Evolutionary conservation across 805 yeast genomes (phyloP).

Genomic region (Cyberlindnera nakhonratchasimensis): DNA sequence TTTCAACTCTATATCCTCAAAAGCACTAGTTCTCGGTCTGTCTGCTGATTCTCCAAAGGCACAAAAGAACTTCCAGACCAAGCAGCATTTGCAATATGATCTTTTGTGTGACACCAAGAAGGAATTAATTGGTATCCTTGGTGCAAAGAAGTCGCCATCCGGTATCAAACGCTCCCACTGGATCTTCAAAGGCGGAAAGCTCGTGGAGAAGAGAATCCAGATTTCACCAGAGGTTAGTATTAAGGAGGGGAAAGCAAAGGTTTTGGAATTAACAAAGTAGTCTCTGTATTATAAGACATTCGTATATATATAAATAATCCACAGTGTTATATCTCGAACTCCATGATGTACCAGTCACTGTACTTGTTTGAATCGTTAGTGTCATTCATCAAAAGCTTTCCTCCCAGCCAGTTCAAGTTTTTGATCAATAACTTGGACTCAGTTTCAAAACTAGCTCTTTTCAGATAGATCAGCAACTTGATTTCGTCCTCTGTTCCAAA

Average conservation of each 20-base stretch:
- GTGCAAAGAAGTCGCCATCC: conserved; percentile 75
- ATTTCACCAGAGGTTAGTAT: conserved; percentile 56
- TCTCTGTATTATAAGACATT: conserved; percentile 4
- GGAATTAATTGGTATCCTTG: conserved; percentile 66
- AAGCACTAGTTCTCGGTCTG: conserved; percentile 69
- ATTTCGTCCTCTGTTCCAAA: conserved; percentile 12
- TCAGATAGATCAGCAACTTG: conserved; percentile 24
- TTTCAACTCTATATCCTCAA: conserved; percentile 48
- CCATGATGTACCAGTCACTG: conserved; percentile 29
- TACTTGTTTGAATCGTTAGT: conserved; percentile 20
- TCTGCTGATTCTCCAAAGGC: conserved; percentile 80
- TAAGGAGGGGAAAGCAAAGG: conserved; percentile 54
- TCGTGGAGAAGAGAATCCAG: conserved; percentile 40
- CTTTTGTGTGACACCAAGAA: conserved; percentile 74
- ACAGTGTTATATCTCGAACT: conserved; percentile 26
- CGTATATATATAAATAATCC: neutral
- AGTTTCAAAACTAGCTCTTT: conserved; percentile 22
- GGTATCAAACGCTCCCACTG: conserved; percentile 91
- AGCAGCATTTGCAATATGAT: conserved; percentile 69
- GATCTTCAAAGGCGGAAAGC: conserved; percentile 76
- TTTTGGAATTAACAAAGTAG: conserved; percentile 38
- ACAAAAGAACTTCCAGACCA: conserved; percentile 70
- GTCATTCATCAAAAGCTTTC: conserved; percentile 22
- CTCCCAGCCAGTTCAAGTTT: conserved; percentile 30
- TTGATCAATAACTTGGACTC: conserved; percentile 25